phyloP scores from a whole-genome alignment of 768 basidiomycete species.

The Trametes maxima region DNA sequence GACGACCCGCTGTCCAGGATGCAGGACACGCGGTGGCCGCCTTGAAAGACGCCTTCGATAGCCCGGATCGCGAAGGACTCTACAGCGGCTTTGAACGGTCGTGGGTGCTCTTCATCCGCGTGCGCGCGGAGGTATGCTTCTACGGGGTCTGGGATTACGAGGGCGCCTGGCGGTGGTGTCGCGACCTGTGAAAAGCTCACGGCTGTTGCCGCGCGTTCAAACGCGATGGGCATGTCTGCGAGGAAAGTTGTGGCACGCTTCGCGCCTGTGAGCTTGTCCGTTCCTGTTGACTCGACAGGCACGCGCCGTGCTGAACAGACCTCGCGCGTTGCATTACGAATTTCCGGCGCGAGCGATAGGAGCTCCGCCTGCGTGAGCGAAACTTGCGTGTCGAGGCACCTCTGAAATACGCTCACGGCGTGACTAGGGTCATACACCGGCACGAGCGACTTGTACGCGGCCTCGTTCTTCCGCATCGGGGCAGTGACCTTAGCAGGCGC shows the following conservation, averaged over 20 bases:
- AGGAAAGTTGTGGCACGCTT: background rate
- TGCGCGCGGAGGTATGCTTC: conserved; percentile 12
- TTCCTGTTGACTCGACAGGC: background rate
- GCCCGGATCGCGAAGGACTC: conserved; percentile 22
- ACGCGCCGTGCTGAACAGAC: background rate
- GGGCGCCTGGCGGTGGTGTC: conserved; percentile 6
- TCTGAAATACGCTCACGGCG: background rate
- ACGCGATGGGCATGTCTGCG: conserved; percentile 4
- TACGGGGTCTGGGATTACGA: conserved; percentile 17
- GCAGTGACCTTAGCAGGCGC: background rate
- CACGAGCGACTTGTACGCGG: conserved; percentile 5
- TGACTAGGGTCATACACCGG: conserved; percentile 6
- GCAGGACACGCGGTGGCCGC: conserved; percentile 9
- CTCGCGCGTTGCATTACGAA: conserved; percentile 3
- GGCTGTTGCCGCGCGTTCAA: background rate
- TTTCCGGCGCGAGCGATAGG: conserved; percentile 5
- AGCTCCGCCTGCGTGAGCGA: conserved; percentile 6
- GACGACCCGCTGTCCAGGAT: conserved; percentile 29
- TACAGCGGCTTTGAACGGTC: conserved; percentile 10
- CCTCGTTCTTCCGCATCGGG: background rate
- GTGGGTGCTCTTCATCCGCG: background rate
- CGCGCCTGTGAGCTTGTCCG: background rate
- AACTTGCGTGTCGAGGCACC: background rate
- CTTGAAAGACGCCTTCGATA: conserved; percentile 18
- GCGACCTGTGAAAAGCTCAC: background rate